Base-by-base conservation (phyloP, 2,329 filamentous ascomycete genomes). In the Didymella exigua region DNA sequence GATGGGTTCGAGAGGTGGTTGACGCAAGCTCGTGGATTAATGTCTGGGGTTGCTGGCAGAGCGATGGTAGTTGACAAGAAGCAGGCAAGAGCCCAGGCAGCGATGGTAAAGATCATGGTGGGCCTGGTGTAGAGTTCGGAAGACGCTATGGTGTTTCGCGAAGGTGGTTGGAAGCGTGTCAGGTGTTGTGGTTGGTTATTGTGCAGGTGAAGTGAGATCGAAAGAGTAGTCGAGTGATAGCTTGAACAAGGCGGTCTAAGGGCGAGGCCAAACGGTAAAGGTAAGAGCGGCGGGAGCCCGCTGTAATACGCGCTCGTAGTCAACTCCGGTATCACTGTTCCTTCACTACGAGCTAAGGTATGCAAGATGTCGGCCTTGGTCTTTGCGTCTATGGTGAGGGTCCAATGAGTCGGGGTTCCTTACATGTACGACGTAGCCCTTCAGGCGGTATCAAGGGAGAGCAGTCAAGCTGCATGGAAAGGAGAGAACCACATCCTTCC, bases 401-500 rank as follows among this genome's bases (percentile, higher is more conserved):
- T 5, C 10, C 26, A 10, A 24, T 16, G 9, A 14, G 8, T n/a
- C 18, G 24, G 9, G 5, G 24, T 26, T 26, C 19, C 43, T 8
- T 19, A 29, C 29, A 21, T 8, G 29, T 49, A 34, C 21, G 5
- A 41, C 37, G 24, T 33, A 29, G 46, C 42, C 46, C 46, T 49
- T 49, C 29, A 49, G 23, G 46, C 42, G 6, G 46, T 49, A 49
- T 49, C 46, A 49, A 42, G 46, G 46, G 40, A 50, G 30, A 27
- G 3, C 14, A 36, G 24, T 8, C 31, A 31, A 8, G 24, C 9
- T 30, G 38, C 31, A 37, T 29, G 23, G 8, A 37, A 38, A 52
- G 36, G 29, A 52, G 23, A 31, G n/a, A 40, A 27, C 21, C 41
- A 46, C 2, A n/a, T 43, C 10, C n/a, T 23, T 30, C 11, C 24